phyloP scores from a whole-genome alignment of 163 green algal species.

The Chloroidium sp. region DNA sequence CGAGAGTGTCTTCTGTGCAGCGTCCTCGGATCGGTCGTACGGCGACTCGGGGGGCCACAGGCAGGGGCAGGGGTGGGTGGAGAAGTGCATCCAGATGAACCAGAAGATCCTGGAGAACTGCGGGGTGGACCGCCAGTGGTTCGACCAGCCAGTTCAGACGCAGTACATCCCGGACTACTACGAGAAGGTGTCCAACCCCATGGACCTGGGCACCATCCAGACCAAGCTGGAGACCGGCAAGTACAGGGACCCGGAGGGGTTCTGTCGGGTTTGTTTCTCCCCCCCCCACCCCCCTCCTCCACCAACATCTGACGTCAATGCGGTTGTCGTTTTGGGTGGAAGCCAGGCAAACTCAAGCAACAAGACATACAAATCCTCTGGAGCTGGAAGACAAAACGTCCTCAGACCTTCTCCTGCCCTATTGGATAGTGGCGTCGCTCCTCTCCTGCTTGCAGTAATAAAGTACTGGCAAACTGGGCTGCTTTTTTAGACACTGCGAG shows the following conservation, averaged over 20 bases:
- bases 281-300: no score
- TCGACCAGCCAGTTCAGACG: constrained; percentile 24
- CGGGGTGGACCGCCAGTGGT: constrained; percentile 4
- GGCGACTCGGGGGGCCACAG: neutral
- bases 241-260: constrained; percentile 29
- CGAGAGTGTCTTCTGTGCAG: neutral
- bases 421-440: no score
- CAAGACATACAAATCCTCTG: no score
- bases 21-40: neutral
- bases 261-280: constrained; percentile 8
- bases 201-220: constrained; percentile 40
- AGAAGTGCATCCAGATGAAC: constrained; percentile 16
- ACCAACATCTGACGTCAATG: no score
- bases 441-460: no score
- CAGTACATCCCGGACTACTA: constrained; percentile 37
- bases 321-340: no score
- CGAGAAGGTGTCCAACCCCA: constrained; percentile 31
- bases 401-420: no score
- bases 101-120: constrained; percentile 6
- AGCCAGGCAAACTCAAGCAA: no score
- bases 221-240: constrained; percentile 14
- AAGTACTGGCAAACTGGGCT: no score
- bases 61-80: neutral
- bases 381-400: no score
- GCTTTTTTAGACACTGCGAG: no score